Evolutionary conservation across 257 asterid genomes (phyloP), one percentile per base, ranked within the genome.

Genomic region (Leptodermis oblonga): DNA sequence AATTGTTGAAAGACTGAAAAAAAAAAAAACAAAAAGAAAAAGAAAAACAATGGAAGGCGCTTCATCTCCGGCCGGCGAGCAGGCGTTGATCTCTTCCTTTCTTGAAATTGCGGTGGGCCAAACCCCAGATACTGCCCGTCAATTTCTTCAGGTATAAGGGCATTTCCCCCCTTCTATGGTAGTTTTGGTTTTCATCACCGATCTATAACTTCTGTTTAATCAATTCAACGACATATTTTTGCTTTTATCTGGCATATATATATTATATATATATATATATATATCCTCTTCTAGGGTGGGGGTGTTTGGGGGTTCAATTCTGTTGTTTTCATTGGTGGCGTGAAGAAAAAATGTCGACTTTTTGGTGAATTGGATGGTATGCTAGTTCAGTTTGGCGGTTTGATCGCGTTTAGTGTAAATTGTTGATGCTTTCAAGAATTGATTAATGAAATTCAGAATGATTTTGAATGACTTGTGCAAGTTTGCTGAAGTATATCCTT

Each of bases 61-160:
- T 56, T 51, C 51, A 54, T 85, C 90, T 69, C 80, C 82, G 63
- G 45, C 81, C 25, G 92, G 89, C 41, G 88, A 90, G 86, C 92
- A 87, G 82, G 79, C 17, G 36, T 62, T 92, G 84, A 84, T 92
- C 23, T 65, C 90, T 39, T 86, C 87, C 28, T 92, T 92, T 69
- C 87, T 90, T 30, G 98, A 92, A 78, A 86, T 92, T 73, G 97
- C 98, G 74, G 95, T 77, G 41, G 98, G 97, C 63, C 95, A 92
- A 61, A 78, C 86, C 43, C 81, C 90, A 60, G 96, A 85, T 9
- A 92, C 90, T 39, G 98, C 98, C 65, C 91, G 90, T 56, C 97
- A 88, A 68, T 92, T 92, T 69, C 95, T 92, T 65, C 89, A 90
- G 98, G 98, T 90, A 49, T 34, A 18, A 20, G 26, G 12, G 12